These are phyloP conservation scores for Cyclostephanos tholiformis DNA, from an alignment of 108 stramenopile genomes.

Conservation along the genomic window DNA sequence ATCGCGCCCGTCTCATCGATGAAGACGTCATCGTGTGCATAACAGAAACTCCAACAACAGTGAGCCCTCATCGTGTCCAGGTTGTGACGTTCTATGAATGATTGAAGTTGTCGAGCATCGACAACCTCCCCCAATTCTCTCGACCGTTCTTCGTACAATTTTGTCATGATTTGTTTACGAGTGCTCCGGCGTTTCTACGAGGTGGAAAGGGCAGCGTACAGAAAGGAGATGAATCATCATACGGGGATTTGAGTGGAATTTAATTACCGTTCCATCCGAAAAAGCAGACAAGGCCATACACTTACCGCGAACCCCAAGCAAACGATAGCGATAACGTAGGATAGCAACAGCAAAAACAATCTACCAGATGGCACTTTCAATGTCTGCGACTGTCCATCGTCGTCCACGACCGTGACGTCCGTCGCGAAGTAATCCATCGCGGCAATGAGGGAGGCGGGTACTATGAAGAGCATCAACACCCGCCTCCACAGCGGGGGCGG, in stretches of 20 bases:
- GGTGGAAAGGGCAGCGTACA: not conserved
- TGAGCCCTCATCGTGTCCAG: slow-evolving; percentile 31
- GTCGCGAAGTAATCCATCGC: slow-evolving; percentile 44
- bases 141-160: slow-evolving; percentile 39
- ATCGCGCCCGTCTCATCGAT: slow-evolving; percentile 4
- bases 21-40: slow-evolving; percentile 26
- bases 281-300: not conserved
- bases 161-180: slow-evolving; percentile 37
- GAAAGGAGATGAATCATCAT: not conserved
- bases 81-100: slow-evolving; percentile 15
- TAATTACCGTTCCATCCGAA: too few relatives aligned
- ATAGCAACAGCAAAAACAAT: not conserved
- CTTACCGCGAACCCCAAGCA: slow-evolving; percentile 1
- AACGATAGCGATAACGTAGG: too few relatives aligned
- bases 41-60: slow-evolving; percentile 33
- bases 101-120: slow-evolving; percentile 22
- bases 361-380: slow-evolving; percentile 31
- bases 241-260: too few relatives aligned
- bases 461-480: slow-evolving; percentile 34
- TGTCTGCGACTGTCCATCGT: slow-evolving; percentile 8
- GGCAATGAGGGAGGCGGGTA: slow-evolving; percentile 37
- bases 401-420: slow-evolving; percentile 26
- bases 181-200: slow-evolving; percentile 16
- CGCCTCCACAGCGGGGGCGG: slow-evolving; percentile 49
- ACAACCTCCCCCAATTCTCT: slow-evolving; percentile 25